Conservation (phyloP, 2,329 filamentous ascomycete genomes). For the Fusarium musae region DNA sequence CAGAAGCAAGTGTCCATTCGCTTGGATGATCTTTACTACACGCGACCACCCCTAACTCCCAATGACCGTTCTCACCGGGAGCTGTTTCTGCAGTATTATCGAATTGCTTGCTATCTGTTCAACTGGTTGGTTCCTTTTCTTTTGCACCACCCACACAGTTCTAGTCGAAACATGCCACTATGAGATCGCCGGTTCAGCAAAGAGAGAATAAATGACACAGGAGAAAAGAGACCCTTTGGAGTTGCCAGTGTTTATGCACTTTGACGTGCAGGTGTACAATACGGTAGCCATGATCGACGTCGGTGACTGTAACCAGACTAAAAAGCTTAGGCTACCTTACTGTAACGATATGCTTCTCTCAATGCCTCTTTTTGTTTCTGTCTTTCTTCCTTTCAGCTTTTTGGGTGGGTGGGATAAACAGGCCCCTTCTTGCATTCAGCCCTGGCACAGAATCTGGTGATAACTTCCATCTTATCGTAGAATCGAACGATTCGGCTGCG, state of each 20-base stretch:
- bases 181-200: slow-evolving; percentile 19
- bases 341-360: neutral
- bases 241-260: neutral
- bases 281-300: slow-evolving; percentile 21
- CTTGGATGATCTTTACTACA: slow-evolving; percentile 42
- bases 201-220: slow-evolving; percentile 5
- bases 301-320: slow-evolving; percentile 8
- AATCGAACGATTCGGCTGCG: slow-evolving; percentile 24
- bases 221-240: neutral
- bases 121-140: neutral
- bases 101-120: neutral
- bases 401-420: neutral
- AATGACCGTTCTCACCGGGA: slow-evolving; percentile 37
- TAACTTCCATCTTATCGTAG: neutral
- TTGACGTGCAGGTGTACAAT: slow-evolving; percentile 2
- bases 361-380: neutral
- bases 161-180: slow-evolving; percentile 15
- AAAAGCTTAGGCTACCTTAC: slow-evolving; percentile 12
- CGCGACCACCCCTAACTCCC: slow-evolving; percentile 32
- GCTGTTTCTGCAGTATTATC: slow-evolving; percentile 25
- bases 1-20: slow-evolving; percentile 20
- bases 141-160: slow-evolving; percentile 16
- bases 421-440: slow-evolving; percentile 25
- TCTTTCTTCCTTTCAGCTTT: neutral
- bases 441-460: slow-evolving; percentile 2